phyloP scores from a whole-genome alignment of 352 stramenopile genomes.

The Phytophthora fragariae region DNA sequence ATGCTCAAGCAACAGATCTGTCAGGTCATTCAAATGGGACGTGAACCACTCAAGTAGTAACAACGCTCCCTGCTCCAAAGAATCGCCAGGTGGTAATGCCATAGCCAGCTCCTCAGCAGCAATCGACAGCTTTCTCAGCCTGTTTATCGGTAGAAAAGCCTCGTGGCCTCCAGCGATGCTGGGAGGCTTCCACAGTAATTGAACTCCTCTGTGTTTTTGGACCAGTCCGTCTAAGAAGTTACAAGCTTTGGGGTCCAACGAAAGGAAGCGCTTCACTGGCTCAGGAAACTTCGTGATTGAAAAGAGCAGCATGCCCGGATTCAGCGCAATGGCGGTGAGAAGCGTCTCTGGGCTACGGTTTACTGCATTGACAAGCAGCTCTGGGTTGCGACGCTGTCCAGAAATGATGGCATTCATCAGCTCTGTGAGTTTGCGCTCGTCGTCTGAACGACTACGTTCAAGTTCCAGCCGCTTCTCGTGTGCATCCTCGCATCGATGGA shows the following conservation, averaged over 20 bases:
- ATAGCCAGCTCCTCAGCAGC: slow-evolving; percentile 27
- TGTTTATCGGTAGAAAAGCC: slow-evolving; percentile 12
- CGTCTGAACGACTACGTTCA: slow-evolving; percentile 29
- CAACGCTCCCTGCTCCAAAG: slow-evolving; percentile 26
- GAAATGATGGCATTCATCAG: slow-evolving; percentile 65
- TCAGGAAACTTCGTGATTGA: slow-evolving; percentile 74
- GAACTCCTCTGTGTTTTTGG: slow-evolving; percentile 61
- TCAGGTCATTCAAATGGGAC: slow-evolving; percentile 61
- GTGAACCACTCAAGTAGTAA: slow-evolving; percentile 71
- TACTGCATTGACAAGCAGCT: slow-evolving; percentile 64
- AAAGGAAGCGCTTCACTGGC: slow-evolving; percentile 72
- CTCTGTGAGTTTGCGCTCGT: slow-evolving; percentile 33
- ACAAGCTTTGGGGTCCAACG: slow-evolving; percentile 61
- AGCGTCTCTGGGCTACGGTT: slow-evolving; percentile 75
- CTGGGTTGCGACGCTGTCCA: slow-evolving; percentile 59
- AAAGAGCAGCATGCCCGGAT: slow-evolving; percentile 77
- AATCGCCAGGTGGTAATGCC: slow-evolving; percentile 17
- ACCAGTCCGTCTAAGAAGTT: slow-evolving; percentile 62
- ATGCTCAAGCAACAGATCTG: slow-evolving; percentile 56
- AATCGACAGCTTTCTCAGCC: slow-evolving; percentile 20
- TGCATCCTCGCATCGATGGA: slow-evolving; percentile 46
- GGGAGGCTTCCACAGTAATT: slow-evolving; percentile 63
- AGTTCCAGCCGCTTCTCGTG: slow-evolving; percentile 34
- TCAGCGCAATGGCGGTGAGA: slow-evolving; percentile 62
- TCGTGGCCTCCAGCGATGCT: slow-evolving; percentile 15